Conservation (phyloP, 345 rosid genomes). For the Theobroma cacao region DNA sequence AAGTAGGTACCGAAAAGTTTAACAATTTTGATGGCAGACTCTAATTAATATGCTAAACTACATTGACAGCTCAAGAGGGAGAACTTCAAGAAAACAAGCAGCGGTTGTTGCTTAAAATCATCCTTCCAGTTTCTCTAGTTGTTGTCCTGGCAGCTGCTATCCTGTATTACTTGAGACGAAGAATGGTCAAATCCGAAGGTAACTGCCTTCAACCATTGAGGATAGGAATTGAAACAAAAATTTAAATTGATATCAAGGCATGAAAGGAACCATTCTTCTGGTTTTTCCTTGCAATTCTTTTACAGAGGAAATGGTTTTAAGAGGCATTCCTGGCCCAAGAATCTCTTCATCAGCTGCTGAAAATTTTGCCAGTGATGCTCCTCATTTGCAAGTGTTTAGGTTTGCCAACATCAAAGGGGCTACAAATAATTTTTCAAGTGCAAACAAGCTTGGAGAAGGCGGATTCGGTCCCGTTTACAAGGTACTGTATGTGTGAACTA, state of each 20-base stretch:
- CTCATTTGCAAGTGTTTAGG: conserved; percentile 1
- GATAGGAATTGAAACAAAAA: background rate
- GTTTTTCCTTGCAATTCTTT: background rate
- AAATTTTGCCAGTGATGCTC: background rate
- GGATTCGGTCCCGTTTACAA: conserved; percentile 8
- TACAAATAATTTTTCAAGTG: conserved; percentile 11
- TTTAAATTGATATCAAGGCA: background rate
- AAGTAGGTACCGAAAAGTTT: background rate
- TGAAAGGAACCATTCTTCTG: background rate
- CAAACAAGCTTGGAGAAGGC: conserved; percentile 10
- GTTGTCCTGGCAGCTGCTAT: conserved; percentile 12
- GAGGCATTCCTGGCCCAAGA: background rate
- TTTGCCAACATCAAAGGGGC: conserved; percentile 1
- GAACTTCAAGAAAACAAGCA: background rate
- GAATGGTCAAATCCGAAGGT: conserved; percentile 25
- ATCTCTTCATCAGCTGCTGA: background rate
- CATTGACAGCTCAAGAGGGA: conserved; percentile 13
- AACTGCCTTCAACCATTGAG: background rate
- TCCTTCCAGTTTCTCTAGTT: conserved; percentile 22
- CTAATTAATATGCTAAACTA: background rate
- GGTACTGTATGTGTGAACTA: background rate
- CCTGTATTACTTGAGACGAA: conserved; percentile 11
- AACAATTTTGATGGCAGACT: background rate
- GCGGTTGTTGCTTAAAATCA: conserved; percentile 14
- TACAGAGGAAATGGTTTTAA: conserved; percentile 2